phyloP scores from a whole-genome alignment of 2,329 filamentous ascomycete species.

The Byssochlamys sp. region DNA sequence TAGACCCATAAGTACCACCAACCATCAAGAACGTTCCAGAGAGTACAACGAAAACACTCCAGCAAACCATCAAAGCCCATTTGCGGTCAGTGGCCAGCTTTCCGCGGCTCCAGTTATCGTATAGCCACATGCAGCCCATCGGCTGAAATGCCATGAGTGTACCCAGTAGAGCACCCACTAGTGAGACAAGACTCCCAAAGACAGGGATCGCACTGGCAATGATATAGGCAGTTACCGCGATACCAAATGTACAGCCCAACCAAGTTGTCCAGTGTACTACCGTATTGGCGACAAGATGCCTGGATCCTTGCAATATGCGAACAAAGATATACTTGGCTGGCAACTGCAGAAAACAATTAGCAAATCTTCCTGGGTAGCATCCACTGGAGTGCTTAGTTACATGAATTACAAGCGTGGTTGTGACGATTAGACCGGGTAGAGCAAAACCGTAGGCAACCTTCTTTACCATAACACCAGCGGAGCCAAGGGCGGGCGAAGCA shows the following conservation, averaged over 20 bases:
- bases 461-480: constrained; percentile 35
- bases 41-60: constrained; percentile 24
- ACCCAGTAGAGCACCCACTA: constrained; percentile 13
- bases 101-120: constrained; percentile 30
- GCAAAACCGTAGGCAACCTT: constrained; percentile 37
- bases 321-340: constrained; percentile 15
- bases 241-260: constrained; percentile 10
- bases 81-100: constrained; percentile 7
- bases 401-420: constrained; percentile 15
- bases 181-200: constrained; percentile 12
- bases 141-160: constrained; percentile 16
- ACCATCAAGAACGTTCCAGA: constrained; percentile 36
- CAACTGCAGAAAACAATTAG: background rate
- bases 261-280: constrained; percentile 11
- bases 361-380: no score
- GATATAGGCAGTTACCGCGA: constrained; percentile 11
- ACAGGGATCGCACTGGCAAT: constrained; percentile 15
- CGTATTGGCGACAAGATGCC: constrained; percentile 11
- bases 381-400: constrained; percentile 7
- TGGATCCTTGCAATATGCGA: constrained; percentile 9
- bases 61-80: background rate
- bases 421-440: constrained; percentile 24
- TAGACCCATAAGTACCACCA: constrained; percentile 37
- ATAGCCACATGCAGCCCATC: constrained; percentile 37
- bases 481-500: constrained; percentile 40